Conservation (phyloP, 129 eudicot genomes). For the Lactuca saligna region DNA sequence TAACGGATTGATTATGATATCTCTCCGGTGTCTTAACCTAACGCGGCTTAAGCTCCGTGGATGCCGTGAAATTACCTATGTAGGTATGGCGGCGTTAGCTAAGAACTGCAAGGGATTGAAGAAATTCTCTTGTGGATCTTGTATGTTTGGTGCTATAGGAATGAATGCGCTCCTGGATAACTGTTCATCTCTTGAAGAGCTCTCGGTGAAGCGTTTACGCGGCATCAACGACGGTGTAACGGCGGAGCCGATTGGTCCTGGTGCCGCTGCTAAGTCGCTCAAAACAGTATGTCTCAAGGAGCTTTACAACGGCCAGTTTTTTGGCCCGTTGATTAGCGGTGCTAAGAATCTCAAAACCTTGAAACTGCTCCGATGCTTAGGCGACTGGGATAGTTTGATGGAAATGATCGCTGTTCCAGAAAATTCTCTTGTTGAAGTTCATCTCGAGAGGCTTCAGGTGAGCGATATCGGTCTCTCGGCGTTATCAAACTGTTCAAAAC, state of each 20-base stretch:
- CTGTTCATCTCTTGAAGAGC: slow-evolving; percentile 55
- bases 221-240: slow-evolving; percentile 44
- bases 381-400: slow-evolving; percentile 60
- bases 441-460: slow-evolving; percentile 40
- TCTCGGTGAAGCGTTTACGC: slow-evolving; percentile 63
- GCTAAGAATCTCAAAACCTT: slow-evolving; percentile 53
- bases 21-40: slow-evolving; percentile 57
- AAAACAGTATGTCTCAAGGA: slow-evolving; percentile 50
- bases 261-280: slow-evolving; percentile 39
- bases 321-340: slow-evolving; percentile 51
- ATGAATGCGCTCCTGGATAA: slow-evolving; percentile 61
- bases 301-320: slow-evolving; percentile 58
- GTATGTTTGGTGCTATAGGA: slow-evolving; percentile 70
- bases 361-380: slow-evolving; percentile 54
- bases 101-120: slow-evolving; percentile 47
- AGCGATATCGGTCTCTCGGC: slow-evolving; percentile 36
- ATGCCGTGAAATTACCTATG: slow-evolving; percentile 60
- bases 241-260: slow-evolving; percentile 48
- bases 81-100: slow-evolving; percentile 61
- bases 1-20: slow-evolving; percentile 41
- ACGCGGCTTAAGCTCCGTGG: slow-evolving; percentile 72
- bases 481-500: slow-evolving; percentile 28
- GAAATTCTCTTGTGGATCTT: slow-evolving; percentile 72
- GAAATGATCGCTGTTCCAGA: slow-evolving; percentile 31
- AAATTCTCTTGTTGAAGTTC: slow-evolving; percentile 31